A percentile compares a stretch with the other conserved stretches of the same genome.
phyloP scores from a whole-genome alignment of 2,329 filamentous ascomycete species.

The Penicillium sp. region DNA sequence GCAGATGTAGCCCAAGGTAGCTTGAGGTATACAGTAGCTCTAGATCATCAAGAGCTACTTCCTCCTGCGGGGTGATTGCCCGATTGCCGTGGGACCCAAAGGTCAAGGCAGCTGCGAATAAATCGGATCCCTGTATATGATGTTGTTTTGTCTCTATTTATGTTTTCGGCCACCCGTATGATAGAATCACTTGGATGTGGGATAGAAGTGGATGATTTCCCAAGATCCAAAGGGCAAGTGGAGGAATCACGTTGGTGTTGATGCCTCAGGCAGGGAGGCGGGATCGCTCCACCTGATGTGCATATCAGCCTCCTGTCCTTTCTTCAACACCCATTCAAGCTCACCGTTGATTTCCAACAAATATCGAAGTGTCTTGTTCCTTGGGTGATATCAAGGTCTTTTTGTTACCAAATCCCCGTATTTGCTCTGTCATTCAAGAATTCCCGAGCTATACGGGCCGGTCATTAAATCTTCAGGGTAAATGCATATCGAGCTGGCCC shows the following conservation, averaged over 20 bases:
- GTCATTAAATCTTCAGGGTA: neutral
- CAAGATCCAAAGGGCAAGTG: slow-evolving; percentile 2
- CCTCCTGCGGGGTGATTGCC: slow-evolving; percentile 9
- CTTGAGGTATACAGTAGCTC: neutral
- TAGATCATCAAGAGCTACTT: neutral
- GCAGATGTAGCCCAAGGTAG: neutral
- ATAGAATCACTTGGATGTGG: neutral
- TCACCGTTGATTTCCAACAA: neutral
- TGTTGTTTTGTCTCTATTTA: neutral
- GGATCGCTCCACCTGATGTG: neutral
- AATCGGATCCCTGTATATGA: neutral
- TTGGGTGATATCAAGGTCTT: neutral
- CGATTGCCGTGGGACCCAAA: neutral
- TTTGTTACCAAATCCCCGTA: too few species aligned
- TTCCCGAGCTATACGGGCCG: neutral
- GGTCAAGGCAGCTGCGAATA: neutral
- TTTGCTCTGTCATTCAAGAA: neutral
- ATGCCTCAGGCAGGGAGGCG: slow-evolving; percentile 10
- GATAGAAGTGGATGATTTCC: neutral
- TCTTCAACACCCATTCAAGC: neutral
- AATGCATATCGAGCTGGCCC: neutral
- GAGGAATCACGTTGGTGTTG: slow-evolving; percentile 18
- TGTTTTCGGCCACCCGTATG: neutral
- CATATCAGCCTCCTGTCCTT: neutral
- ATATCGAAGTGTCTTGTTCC: neutral